Base-by-base conservation (phyloP, 208 protist species). In the Crithidia thermophila region DNA sequence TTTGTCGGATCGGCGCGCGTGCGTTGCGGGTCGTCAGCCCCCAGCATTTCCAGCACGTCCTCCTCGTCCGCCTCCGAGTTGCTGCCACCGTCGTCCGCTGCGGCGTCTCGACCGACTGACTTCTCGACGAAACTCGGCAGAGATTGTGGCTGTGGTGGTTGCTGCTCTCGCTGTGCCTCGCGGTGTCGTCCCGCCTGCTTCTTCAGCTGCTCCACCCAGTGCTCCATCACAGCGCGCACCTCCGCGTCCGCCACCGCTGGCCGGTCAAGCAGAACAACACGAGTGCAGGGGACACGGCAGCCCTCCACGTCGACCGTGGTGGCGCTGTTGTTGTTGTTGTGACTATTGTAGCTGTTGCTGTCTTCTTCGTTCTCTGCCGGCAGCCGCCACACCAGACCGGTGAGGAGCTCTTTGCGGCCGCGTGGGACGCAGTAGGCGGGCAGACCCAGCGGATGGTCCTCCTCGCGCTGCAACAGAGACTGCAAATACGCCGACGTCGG, bases 381-480 rank as follows among this genome's bases (percentile, higher is more conserved):
- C 40, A 11, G 67, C 30, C 58, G 50, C 67, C 57, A 73, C 25
- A 66, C 58, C 20, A 58, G 58, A 28, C 49, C 67, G 2, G 49
- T 59, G 23, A 73, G 58, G 20, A 47, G 28, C n/a, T 73, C 67
- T 23, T 66, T 73, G 37, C 56, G 58, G 7, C 53, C 33, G 4
- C 50, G 58, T 25, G 67, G 58, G n/a, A 73, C 50, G 42, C 37
- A 73, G 58, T 73, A 73, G 13, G 67, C 56, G 3, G 67, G 67
- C 11, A 73, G 67, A 4, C 56, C 56, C 31, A 73, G 36, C 16
- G 67, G 27, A 7, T 40, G 49, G 58, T 73, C 67, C 42, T 42
- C 37, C 58, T 73, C 55, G 5, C 50, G 49, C 23, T 37, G 42
- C 67, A 73, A 40, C 34, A 73, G 30, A 18, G 67, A 52, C 30